A percentile compares a stretch with the other conserved stretches of the same genome.
These are phyloP conservation scores for Pleurotus sapidus DNA, from an alignment of 768 basidiomycete species.

Conservation along the genomic window DNA sequence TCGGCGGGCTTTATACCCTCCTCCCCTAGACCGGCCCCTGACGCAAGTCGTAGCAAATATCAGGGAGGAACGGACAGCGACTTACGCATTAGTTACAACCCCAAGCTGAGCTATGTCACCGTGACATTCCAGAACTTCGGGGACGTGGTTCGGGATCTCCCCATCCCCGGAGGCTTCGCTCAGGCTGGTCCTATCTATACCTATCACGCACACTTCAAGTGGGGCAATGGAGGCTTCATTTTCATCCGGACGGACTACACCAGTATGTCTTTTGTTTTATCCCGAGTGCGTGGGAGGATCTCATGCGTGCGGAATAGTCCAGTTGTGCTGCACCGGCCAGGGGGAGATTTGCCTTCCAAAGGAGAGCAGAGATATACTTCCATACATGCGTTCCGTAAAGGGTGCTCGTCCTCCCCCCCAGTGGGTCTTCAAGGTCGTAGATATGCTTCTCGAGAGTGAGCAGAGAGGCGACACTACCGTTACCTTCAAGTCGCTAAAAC, in stretches of 20 bases:
- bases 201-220: not conserved
- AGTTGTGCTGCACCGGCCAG: not conserved
- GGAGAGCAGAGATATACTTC: not conserved
- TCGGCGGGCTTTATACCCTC: slow-evolving; percentile 2
- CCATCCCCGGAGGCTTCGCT: slow-evolving; percentile 11
- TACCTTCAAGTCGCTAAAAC: not conserved
- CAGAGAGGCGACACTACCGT: not conserved
- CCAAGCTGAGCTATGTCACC: slow-evolving; percentile 15
- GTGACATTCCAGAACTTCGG: slow-evolving; percentile 13
- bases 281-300: too few relatives aligned
- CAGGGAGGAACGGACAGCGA: not conserved
- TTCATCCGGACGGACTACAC: slow-evolving; percentile 5
- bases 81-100: slow-evolving; percentile 7
- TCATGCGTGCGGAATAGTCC: not conserved
- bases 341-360: not conserved
- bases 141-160: slow-evolving; percentile 9
- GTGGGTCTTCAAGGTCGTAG: not conserved
- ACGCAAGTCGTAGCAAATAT: not conserved
- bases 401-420: not conserved
- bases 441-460: not conserved
- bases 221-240: not conserved
- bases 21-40: not conserved
- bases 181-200: not conserved
- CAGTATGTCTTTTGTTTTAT: not conserved
- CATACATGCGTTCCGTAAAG: not conserved